Base-by-base conservation (phyloP, 106 monocot genomes). In the Dendrobium chrysotoxum region DNA sequence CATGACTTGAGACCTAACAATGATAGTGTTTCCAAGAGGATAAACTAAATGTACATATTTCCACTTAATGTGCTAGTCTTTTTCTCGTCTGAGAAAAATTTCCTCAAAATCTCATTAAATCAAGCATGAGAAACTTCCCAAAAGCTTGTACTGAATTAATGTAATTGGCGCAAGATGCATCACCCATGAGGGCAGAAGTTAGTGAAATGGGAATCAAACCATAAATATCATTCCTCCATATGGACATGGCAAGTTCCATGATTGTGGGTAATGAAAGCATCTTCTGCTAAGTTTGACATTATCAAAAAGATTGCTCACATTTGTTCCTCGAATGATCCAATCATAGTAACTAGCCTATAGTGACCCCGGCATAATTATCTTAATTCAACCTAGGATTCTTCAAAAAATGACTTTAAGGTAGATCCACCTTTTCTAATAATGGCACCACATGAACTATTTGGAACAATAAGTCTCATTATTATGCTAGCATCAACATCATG, bases 351-450 rank as follows among this genome's bases (percentile, higher is more conserved):
- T n/a, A n/a, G n/a, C n/a, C n/a, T n/a, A n/a, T n/a, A n/a, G n/a
- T n/a, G n/a, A n/a, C n/a, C n/a, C n/a, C n/a, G n/a, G n/a, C n/a
- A n/a, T n/a, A n/a, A n/a, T n/a, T n/a, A n/a, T n/a, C n/a, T n/a
- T n/a, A n/a, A n/a, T n/a, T n/a, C n/a, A n/a, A n/a, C n/a, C n/a
- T n/a, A n/a, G n/a, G n/a, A n/a, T n/a, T n/a, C n/a, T n/a, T n/a
- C n/a, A n/a, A n/a, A n/a, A n/a, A n/a, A n/a, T n/a, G n/a, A 92
- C 90, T 92, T 92, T 80, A 92, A 90, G 45, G 84, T 92, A 5
- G 90, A 79, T 61, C 92, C 92, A 58, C 90, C 92, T 86, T 90
- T 92, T 70, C 92, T 90, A 85, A 93, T 93, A 81, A 93, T 90
- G 44, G 84, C 90, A 66, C 92, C 92, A 82, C 92, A 93, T 46